These are phyloP conservation scores for Cotoneaster glaucophyllus DNA, from an alignment of 306 rosid genomes.

Conservation along the genomic window DNA sequence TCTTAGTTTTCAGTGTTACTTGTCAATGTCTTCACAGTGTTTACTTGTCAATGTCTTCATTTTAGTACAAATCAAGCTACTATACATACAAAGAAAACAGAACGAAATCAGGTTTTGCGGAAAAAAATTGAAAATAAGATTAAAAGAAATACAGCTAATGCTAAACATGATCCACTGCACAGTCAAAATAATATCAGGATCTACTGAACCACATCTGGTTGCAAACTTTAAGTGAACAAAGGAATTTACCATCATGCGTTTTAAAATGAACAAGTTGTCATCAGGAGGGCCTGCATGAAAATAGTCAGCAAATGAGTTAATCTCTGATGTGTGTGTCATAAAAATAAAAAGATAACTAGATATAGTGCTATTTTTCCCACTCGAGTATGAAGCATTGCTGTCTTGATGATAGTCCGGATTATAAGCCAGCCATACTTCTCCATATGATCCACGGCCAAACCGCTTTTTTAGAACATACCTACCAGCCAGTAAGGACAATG, in stretches of 20 bases:
- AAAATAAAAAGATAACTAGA: slow-evolving; percentile 5
- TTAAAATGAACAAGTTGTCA: slow-evolving; percentile 67
- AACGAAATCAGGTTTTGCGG: too few relatives aligned
- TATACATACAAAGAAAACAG: too few relatives aligned
- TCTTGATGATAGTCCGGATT: slow-evolving; percentile 65
- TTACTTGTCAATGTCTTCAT: too few relatives aligned
- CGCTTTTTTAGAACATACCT: slow-evolving; percentile 78
- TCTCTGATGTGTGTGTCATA: slow-evolving; percentile 9
- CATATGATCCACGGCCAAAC: slow-evolving; percentile 94
- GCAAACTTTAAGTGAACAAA: background rate
- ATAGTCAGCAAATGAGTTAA: slow-evolving; percentile 37
- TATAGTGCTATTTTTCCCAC: slow-evolving; percentile 26
- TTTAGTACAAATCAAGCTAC: too few relatives aligned
- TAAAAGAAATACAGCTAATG: too few relatives aligned
- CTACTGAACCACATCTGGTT: background rate
- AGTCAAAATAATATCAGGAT: too few relatives aligned
- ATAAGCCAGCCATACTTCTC: slow-evolving; percentile 97
- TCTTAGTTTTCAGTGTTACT: too few relatives aligned
- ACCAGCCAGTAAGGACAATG: slow-evolving; percentile 24
- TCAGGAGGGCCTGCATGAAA: slow-evolving; percentile 46
- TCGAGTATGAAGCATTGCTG: slow-evolving; percentile 31
- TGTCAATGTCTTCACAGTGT: too few relatives aligned
- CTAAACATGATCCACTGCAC: too few relatives aligned
- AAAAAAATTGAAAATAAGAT: too few relatives aligned
- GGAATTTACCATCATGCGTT: slow-evolving; percentile 81